A percentile compares a stretch with the other conserved stretches of the same genome.
Conservation (phyloP, 352 stramenopile species). For the Pythium diclinum region DNA sequence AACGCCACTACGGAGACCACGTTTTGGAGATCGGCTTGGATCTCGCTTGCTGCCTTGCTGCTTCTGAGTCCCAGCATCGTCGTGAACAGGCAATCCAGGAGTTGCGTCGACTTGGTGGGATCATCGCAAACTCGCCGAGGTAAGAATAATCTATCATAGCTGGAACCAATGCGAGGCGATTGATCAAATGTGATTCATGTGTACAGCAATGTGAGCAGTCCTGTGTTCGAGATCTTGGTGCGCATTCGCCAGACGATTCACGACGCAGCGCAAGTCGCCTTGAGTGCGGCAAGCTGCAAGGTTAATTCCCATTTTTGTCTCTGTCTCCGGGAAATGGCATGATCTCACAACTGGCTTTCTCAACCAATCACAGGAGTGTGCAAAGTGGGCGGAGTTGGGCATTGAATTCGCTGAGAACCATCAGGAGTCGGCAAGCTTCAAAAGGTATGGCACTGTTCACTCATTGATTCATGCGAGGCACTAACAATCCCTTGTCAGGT, state of each 20-base stretch:
- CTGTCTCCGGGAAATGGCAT: neutral
- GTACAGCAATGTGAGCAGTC: neutral
- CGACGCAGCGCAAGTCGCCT: slow-evolving; percentile 19
- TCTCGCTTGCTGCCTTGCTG: slow-evolving; percentile 53
- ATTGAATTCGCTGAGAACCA: slow-evolving; percentile 24
- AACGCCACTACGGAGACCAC: slow-evolving; percentile 57
- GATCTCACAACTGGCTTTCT: neutral
- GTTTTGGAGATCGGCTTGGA: slow-evolving; percentile 59
- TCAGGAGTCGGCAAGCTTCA: slow-evolving; percentile 43
- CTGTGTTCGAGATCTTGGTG: neutral
- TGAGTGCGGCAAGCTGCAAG: slow-evolving; percentile 4
- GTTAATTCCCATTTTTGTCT: neutral
- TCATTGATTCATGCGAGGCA: neutral
- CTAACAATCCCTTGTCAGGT: neutral
- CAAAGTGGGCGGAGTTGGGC: slow-evolving; percentile 21
- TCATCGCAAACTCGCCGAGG: slow-evolving; percentile 26
- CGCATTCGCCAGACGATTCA: slow-evolving; percentile 1
- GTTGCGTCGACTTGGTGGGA: slow-evolving; percentile 33
- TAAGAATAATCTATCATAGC: neutral
- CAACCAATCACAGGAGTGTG: slow-evolving; percentile 14
- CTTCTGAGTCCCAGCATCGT: slow-evolving; percentile 29
- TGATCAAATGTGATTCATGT: neutral
- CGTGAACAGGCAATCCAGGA: slow-evolving; percentile 38
- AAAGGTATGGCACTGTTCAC: slow-evolving; percentile 36
- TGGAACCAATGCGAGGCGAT: neutral